phyloP scores from a whole-genome alignment of 2,329 filamentous ascomycete species.

The Fusarium xylarioides region DNA sequence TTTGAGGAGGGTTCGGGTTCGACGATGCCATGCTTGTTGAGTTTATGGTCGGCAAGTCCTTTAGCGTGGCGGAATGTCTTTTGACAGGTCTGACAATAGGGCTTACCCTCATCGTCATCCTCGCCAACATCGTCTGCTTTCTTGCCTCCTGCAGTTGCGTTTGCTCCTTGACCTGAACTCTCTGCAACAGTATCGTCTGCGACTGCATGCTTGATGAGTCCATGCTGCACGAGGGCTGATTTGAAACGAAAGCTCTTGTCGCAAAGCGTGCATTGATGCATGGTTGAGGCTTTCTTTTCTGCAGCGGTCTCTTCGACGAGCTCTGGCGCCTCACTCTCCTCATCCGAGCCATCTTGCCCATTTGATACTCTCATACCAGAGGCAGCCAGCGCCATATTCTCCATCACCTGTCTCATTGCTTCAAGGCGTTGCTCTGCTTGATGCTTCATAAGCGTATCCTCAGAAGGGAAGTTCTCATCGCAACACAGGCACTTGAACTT shows the following conservation, averaged over 20 bases:
- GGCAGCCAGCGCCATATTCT: neutral
- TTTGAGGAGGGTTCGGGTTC: neutral
- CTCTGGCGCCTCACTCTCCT: neutral
- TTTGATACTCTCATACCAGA: neutral
- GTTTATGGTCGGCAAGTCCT: neutral
- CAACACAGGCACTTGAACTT: neutral
- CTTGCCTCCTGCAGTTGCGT: neutral
- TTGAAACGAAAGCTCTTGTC: neutral
- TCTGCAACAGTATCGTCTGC: neutral
- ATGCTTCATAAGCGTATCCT: neutral
- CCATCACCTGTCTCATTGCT: neutral
- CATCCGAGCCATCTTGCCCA: neutral
- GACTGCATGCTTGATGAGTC: neutral
- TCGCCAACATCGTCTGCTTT: fast-evolving
- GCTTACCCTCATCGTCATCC: neutral
- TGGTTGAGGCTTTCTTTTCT: neutral
- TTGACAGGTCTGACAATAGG: neutral
- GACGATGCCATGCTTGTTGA: neutral
- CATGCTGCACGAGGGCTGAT: neutral
- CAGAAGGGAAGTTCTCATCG: neutral
- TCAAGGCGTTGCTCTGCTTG: neutral
- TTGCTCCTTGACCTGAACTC: neutral
- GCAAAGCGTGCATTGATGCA: neutral
- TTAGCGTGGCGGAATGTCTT: neutral
- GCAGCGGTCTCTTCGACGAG: neutral